Evolutionary conservation across 1,284 basidiomycete genomes (phyloP).

Genomic region (Irpex sp.): DNA sequence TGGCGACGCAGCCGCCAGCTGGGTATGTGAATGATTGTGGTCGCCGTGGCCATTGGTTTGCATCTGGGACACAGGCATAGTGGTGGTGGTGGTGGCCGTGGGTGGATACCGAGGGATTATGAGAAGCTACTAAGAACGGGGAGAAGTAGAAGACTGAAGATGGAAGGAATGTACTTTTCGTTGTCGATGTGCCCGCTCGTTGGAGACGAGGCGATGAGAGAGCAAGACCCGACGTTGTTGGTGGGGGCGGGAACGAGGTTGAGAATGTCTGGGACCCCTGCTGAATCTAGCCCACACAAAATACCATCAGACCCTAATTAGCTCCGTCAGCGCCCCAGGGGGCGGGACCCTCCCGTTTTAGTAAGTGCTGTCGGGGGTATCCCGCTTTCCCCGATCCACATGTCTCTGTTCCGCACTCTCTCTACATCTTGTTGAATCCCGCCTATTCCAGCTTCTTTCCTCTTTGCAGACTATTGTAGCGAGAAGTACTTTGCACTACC

Average conservation of each 20-base stretch:
- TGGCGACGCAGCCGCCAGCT: constrained; percentile 8
- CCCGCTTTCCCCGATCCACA: neutral
- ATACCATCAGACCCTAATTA: constrained; percentile 14
- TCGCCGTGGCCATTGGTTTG: constrained; percentile 22
- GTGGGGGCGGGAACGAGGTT: constrained; percentile 2
- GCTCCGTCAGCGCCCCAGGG: constrained; percentile 2
- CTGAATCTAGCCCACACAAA: constrained; percentile 8
- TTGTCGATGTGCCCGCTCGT: constrained; percentile 5
- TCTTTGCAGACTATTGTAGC: neutral
- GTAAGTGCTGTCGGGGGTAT: constrained; percentile 1
- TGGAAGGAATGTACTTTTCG: constrained; percentile 18
- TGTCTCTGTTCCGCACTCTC: neutral
- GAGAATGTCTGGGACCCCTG: constrained; percentile 1
- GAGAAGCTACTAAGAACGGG: constrained; percentile 12
- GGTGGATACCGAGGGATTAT: constrained; percentile 13
- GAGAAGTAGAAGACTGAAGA: neutral
- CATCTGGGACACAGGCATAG: constrained; percentile 18
- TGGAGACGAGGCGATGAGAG: constrained; percentile 6
- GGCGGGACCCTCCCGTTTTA: neutral
- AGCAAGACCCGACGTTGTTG: constrained; percentile 13
- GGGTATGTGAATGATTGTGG: constrained; percentile 8
- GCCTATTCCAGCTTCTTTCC: neutral
- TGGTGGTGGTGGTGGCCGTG: constrained; percentile 5
- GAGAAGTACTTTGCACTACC: neutral
- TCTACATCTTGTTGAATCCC: neutral